phyloP scores from a whole-genome alignment of 768 basidiomycete species.

The Boletus reticuloceps region DNA sequence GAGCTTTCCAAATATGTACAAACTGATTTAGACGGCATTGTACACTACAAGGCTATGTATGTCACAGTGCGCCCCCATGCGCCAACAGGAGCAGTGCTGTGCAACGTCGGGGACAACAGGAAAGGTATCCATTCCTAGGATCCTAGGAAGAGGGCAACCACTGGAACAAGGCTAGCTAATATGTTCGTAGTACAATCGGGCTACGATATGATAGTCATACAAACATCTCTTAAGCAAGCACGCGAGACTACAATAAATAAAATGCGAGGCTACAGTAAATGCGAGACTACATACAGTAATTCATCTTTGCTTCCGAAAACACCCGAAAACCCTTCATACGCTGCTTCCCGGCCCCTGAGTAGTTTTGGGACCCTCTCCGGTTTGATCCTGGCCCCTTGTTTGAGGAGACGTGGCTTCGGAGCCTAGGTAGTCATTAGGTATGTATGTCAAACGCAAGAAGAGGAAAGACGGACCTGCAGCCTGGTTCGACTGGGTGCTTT shows the following conservation, averaged over 20 bases:
- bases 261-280: too few relatives aligned
- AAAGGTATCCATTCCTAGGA: too few relatives aligned
- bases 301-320: background rate
- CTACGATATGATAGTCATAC: too few relatives aligned
- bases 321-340: background rate
- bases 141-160: too few relatives aligned
- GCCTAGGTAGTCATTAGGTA: background rate
- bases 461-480: constrained; percentile 1
- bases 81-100: background rate
- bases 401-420: background rate
- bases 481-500: background rate
- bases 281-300: background rate
- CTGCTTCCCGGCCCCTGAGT: constrained; percentile 4
- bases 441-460: too few relatives aligned
- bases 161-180: too few relatives aligned
- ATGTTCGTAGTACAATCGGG: too few relatives aligned
- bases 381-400: background rate
- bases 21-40: background rate
- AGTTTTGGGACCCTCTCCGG: background rate
- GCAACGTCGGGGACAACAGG: background rate
- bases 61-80: background rate
- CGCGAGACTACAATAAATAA: too few relatives aligned
- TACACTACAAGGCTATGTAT: constrained; percentile 3
- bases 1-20: constrained; percentile 21
- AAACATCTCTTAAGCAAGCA: too few relatives aligned